Percentiles rank a stretch among this genome's conserved stretches.
Conservation (phyloP, 352 stramenopile genomes). For the Hyaloperonospora arabidopsidis region DNA sequence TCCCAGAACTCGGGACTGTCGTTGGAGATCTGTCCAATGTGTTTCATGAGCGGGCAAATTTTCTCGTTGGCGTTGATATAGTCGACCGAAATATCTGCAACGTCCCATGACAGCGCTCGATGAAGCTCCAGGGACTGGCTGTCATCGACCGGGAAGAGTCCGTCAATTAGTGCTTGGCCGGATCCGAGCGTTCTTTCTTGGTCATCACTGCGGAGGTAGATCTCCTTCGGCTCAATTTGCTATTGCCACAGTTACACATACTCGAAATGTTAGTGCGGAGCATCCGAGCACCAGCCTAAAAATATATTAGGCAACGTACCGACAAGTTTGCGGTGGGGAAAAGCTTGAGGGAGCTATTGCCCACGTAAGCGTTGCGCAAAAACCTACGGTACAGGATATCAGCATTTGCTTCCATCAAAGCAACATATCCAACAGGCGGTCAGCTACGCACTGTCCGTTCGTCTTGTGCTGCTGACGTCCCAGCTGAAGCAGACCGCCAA, state of each 20-base stretch:
- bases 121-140: constrained; percentile 40
- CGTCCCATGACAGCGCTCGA: constrained; percentile 69
- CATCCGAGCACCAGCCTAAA: too few relatives aligned
- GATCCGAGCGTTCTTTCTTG: constrained; percentile 78
- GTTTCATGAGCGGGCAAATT: constrained; percentile 69
- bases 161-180: constrained; percentile 73
- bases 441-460: constrained; percentile 46
- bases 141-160: constrained; percentile 60
- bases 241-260: constrained; percentile 7
- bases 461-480: constrained; percentile 74
- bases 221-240: constrained; percentile 38
- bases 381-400: constrained; percentile 27
- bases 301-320: constrained; percentile 21
- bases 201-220: constrained; percentile 81
- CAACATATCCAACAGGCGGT: background rate
- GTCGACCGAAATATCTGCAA: constrained; percentile 65
- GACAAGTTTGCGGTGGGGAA: constrained; percentile 58
- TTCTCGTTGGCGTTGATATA: constrained; percentile 75
- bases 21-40: constrained; percentile 56
- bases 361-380: constrained; percentile 66
- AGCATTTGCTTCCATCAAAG: background rate
- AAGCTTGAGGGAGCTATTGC: constrained; percentile 57
- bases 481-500: constrained; percentile 62
- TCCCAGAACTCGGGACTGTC: constrained; percentile 45
- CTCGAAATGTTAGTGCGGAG: background rate